These are phyloP conservation scores for Ajuga reptans DNA, from an alignment of 305 asterid genomes.

Conservation along the genomic window DNA sequence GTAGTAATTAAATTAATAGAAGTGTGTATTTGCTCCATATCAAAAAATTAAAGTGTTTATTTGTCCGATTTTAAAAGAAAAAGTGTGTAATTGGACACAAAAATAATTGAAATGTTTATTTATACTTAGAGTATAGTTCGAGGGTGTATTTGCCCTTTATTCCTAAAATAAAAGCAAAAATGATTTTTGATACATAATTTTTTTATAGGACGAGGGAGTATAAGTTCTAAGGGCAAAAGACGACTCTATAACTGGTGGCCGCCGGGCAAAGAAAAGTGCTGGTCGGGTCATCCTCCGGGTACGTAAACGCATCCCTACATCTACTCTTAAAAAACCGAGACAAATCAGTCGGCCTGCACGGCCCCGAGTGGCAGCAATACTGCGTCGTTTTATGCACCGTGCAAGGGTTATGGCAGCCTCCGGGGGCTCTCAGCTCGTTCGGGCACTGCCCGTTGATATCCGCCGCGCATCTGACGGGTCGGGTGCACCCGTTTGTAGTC, in stretches of 20 bases:
- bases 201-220: too few species aligned
- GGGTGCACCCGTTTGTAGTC: slow-evolving; percentile 36
- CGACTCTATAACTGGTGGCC: slow-evolving; percentile 29
- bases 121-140: too few species aligned
- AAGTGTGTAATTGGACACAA: too few species aligned
- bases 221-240: slow-evolving; percentile 32
- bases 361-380: slow-evolving; percentile 40
- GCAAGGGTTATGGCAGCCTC: slow-evolving; percentile 49
- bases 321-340: slow-evolving; percentile 40
- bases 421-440: slow-evolving; percentile 21
- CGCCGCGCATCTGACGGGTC: slow-evolving; percentile 36
- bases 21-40: too few species aligned
- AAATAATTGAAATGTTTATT: too few species aligned
- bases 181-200: too few species aligned
- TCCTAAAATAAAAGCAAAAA: too few species aligned
- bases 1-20: too few species aligned
- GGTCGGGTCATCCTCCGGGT: slow-evolving; percentile 47
- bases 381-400: slow-evolving; percentile 38
- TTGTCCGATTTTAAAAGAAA: too few species aligned
- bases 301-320: slow-evolving; percentile 36
- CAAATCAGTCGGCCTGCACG: slow-evolving; percentile 36
- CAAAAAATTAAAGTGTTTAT: too few species aligned
- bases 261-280: slow-evolving; percentile 44
- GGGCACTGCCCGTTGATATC: slow-evolving; percentile 41
- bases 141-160: too few species aligned